Conservation (phyloP, 106 monocot species). For the Allium fistulosum region DNA sequence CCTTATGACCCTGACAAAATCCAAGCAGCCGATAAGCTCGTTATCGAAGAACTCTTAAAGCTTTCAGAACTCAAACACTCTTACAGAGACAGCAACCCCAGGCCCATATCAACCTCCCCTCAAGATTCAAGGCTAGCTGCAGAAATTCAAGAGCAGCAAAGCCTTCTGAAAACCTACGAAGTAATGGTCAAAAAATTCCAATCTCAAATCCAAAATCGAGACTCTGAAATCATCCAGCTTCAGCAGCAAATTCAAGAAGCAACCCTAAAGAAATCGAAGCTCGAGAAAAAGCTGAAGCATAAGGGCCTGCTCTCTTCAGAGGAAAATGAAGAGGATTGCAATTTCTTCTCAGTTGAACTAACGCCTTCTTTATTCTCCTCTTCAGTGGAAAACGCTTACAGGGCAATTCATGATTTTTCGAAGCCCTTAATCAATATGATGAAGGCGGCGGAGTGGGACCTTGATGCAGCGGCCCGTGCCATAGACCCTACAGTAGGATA, state of each 20-base stretch:
- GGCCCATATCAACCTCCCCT: constrained; percentile 15
- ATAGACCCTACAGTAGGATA: constrained; percentile 24
- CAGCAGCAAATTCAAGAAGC: constrained; percentile 79
- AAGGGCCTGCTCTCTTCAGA: constrained; percentile 14
- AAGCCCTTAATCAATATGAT: constrained; percentile 64
- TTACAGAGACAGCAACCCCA: constrained; percentile 31
- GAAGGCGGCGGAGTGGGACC: constrained; percentile 82
- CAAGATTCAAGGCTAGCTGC: constrained; percentile 35
- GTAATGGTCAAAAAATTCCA: constrained; percentile 58
- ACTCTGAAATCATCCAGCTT: constrained; percentile 64
- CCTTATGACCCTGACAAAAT: constrained; percentile 68
- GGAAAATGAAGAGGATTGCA: constrained; percentile 5
- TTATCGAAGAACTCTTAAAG: constrained; percentile 25
- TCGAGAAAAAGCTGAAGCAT: constrained; percentile 32
- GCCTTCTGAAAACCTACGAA: constrained; percentile 50
- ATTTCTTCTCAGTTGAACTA: constrained; percentile 23
- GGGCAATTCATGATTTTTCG: constrained; percentile 69
- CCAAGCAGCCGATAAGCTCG: constrained; percentile 33
- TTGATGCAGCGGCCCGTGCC: constrained; percentile 23
- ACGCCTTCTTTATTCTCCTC: constrained; percentile 28
- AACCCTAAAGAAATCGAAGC: constrained; percentile 63
- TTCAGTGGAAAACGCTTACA: constrained; percentile 31
- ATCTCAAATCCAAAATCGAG: constrained; percentile 83
- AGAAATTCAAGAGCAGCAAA: constrained; percentile 92
- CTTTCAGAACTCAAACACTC: constrained; percentile 50